Evolutionary conservation across 495 filamentous ascomycete species (phyloP).

Genomic region (Extremus antarcticus): DNA sequence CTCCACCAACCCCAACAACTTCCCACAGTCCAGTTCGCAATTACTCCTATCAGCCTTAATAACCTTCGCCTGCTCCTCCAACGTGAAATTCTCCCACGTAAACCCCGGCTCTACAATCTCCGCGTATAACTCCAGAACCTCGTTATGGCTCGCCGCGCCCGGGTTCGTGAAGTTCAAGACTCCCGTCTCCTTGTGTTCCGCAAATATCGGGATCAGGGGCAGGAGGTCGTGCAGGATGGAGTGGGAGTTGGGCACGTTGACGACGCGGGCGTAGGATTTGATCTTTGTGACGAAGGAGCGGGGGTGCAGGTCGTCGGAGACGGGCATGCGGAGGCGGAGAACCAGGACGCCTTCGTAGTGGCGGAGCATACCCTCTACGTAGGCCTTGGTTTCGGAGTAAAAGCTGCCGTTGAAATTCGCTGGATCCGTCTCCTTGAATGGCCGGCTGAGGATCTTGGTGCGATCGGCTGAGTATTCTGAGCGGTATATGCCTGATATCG

Average conservation of each 20-base stretch:
- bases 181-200: slow-evolving; percentile 50
- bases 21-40: slow-evolving; percentile 52
- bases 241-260: slow-evolving; percentile 58
- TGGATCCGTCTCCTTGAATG: slow-evolving; percentile 50
- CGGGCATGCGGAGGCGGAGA: slow-evolving; percentile 57
- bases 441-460: slow-evolving; percentile 10
- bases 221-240: slow-evolving; percentile 54
- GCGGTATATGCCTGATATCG: slow-evolving; percentile 19
- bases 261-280: slow-evolving; percentile 49
- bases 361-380: slow-evolving; percentile 54
- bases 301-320: slow-evolving; percentile 53
- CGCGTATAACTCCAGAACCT: slow-evolving; percentile 50
- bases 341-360: slow-evolving; percentile 49
- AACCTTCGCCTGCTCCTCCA: slow-evolving; percentile 56
- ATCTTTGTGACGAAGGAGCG: slow-evolving; percentile 63
- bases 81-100: slow-evolving; percentile 55
- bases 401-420: slow-evolving; percentile 56
- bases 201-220: slow-evolving; percentile 47
- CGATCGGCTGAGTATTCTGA: slow-evolving; percentile 18
- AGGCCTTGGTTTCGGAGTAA: slow-evolving; percentile 55
- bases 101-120: slow-evolving; percentile 50
- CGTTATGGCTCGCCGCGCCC: slow-evolving; percentile 57
- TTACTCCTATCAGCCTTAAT: slow-evolving; percentile 56
- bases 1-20: slow-evolving; percentile 45
- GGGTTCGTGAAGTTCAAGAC: slow-evolving; percentile 61